These are phyloP conservation scores for Umbellularia californica DNA, from an alignment of 164 flowering plant genomes.

Conservation along the genomic window DNA sequence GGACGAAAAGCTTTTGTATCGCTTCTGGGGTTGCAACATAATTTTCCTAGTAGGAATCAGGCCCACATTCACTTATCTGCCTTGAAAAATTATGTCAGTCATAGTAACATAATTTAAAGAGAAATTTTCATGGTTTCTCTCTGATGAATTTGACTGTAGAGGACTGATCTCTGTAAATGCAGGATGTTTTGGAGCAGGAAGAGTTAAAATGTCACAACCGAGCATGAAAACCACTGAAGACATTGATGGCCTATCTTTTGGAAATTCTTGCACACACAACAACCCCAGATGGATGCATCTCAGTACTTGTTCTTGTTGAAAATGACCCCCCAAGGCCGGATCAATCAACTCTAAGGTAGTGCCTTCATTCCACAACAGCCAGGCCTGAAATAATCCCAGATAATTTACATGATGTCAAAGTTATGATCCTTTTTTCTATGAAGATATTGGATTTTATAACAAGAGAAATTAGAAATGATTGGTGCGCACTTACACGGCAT, in stretches of 20 bases:
- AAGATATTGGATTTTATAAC: too few relatives aligned
- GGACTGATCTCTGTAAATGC: background rate
- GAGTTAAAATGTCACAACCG: slow-evolving; percentile 14
- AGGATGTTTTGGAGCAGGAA: slow-evolving; percentile 10
- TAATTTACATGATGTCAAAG: too few relatives aligned
- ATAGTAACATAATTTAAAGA: background rate
- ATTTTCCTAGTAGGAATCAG: too few relatives aligned
- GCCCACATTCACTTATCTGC: background rate
- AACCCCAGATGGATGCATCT: slow-evolving; percentile 15
- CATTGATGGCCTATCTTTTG: slow-evolving; percentile 10
- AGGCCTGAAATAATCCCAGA: slow-evolving; percentile 3
- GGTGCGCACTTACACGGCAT: background rate
- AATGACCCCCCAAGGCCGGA: background rate
- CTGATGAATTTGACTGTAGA: background rate
- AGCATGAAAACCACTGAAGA: slow-evolving; percentile 5
- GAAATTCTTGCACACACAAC: slow-evolving; percentile 12
- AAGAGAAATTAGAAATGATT: too few relatives aligned
- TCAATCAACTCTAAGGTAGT: slow-evolving; percentile 2
- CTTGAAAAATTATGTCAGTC: background rate
- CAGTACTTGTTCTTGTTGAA: background rate
- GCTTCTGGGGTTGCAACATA: too few relatives aligned
- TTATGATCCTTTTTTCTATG: too few relatives aligned
- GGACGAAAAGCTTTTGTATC: too few relatives aligned
- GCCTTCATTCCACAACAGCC: slow-evolving; percentile 9
- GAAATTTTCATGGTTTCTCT: background rate